Base-by-base conservation (phyloP, 345 rosid species). In the Populus pruinosa region DNA sequence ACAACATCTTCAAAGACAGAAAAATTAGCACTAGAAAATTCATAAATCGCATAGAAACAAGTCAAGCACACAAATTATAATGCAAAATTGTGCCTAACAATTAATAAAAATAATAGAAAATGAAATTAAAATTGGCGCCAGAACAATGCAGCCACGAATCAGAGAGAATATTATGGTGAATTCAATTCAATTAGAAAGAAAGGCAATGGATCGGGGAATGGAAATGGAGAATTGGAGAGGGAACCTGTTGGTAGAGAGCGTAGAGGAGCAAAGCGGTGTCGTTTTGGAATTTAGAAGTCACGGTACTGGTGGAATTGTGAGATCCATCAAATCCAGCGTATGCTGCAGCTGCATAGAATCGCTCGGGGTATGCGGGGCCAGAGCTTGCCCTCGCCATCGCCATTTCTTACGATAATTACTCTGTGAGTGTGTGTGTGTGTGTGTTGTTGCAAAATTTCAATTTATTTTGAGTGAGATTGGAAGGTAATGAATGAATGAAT, bases 281-380 rank as follows among this genome's bases (percentile, higher is more conserved):
- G 79, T 78, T 91, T 12, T 92, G 79, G 88, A 88, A 95, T 88
- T 87, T 95, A 73, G 96, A 89, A 85, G 88, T 73, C 81, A 95
- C 80, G 44, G 74, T 83, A 81, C 80, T 73, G 82, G 89, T 50
- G 50, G 97, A 79, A 82, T 80, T 79, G 13, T 87, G 88, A 84
- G 98, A 93, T 93, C 98, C 97, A 41, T 90, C 94, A 83, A 95
- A 86, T 53, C 99, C 99, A 74, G 89, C 96, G 78, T 77, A 95
- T 12, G 97, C 73, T 38, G 98, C 93, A n/a, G 99, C 99, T 6
- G 97, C 94, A 77, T 88, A 96, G 87, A 96, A 96, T 44, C 98
- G 89, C 81, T 94, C 97, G 35, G 98, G 98, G 84, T 93, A 94
- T 64, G 98, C 94, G 82, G 92, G 97, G 85, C 97, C 97, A 75